Evolutionary conservation across 352 stramenopile species (phyloP).

Genomic region (Blastocystis sp.): DNA sequence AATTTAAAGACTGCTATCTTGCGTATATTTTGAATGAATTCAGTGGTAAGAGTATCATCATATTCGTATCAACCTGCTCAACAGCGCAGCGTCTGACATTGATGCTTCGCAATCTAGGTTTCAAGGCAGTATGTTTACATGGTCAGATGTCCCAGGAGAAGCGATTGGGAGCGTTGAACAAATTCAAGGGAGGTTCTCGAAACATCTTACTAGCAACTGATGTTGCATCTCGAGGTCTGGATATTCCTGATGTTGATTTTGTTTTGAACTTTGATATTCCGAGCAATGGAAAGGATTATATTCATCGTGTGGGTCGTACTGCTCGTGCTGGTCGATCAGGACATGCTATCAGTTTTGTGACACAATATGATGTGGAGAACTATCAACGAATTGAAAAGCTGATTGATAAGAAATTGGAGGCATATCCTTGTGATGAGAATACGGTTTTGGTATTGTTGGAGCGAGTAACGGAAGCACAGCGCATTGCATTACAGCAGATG

Average conservation of each 20-base stretch:
- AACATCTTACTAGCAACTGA: constrained; percentile 82
- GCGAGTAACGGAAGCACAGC: constrained; percentile 89
- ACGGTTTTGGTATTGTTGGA: constrained; percentile 83
- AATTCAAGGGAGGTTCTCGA: constrained; percentile 85
- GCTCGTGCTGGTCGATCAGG: constrained; percentile 86
- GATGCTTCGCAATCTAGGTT: constrained; percentile 93
- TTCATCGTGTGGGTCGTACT: constrained; percentile 93
- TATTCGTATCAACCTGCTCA: constrained; percentile 95
- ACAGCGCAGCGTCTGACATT: constrained; percentile 88
- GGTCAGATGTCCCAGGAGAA: constrained; percentile 95
- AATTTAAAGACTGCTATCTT: constrained; percentile 98
- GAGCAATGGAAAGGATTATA: constrained; percentile 94
- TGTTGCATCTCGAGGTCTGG: constrained; percentile 81
- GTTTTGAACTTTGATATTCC: constrained; percentile 98
- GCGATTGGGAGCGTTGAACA: constrained; percentile 88
- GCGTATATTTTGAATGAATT: constrained; percentile 95
- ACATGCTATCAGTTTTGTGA: constrained; percentile 90
- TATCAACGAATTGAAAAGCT: constrained; percentile 90
- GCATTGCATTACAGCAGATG: constrained; percentile 82
- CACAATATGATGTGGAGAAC: constrained; percentile 95
- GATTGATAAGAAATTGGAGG: constrained; percentile 75
- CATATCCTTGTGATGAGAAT: constrained; percentile 65
- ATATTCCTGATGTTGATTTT: constrained; percentile 92
- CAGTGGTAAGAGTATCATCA: constrained; percentile 87
- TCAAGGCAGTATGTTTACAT: constrained; percentile 92